Conservation (phyloP, 2,329 filamentous ascomycete genomes). For the Rutstroemia sp. region DNA sequence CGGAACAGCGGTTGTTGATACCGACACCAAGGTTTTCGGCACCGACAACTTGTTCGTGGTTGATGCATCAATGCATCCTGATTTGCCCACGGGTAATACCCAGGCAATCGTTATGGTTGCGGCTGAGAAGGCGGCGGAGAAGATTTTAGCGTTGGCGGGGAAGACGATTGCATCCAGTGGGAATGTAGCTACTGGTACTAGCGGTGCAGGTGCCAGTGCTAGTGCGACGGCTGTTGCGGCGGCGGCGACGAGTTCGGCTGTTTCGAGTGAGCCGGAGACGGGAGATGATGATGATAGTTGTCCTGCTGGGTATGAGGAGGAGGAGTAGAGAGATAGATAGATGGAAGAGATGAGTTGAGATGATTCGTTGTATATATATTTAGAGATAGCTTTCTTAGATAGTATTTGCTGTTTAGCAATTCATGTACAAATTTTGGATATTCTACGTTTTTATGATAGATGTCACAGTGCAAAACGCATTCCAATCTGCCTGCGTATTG, state of each 20-base stretch:
- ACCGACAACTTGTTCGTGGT: constrained; percentile 62
- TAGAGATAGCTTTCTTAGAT: too few relatives aligned
- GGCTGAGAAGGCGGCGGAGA: constrained; percentile 54
- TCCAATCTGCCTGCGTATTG: too few relatives aligned
- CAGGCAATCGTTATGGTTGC: constrained; percentile 56
- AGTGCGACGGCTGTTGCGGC: neutral
- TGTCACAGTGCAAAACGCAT: too few relatives aligned
- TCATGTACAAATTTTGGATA: too few relatives aligned
- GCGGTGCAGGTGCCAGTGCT: neutral
- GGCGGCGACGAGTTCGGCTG: neutral
- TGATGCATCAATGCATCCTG: constrained; percentile 61
- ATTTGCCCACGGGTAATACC: constrained; percentile 61
- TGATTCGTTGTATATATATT: too few relatives aligned
- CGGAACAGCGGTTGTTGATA: constrained; percentile 53
- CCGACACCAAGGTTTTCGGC: constrained; percentile 55
- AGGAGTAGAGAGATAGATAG: neutral
- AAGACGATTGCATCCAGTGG: neutral
- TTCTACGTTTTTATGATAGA: neutral
- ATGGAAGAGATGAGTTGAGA: too few relatives aligned
- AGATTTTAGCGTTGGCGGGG: constrained; percentile 37
- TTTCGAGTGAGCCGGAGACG: neutral
- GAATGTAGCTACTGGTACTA: neutral
- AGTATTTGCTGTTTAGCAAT: too few relatives aligned
- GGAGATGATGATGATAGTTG: neutral
- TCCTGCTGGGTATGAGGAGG: constrained; percentile 1